phyloP scores from a whole-genome alignment of 78 protist genomes.

The Anaeramoeba flamelloides region DNA sequence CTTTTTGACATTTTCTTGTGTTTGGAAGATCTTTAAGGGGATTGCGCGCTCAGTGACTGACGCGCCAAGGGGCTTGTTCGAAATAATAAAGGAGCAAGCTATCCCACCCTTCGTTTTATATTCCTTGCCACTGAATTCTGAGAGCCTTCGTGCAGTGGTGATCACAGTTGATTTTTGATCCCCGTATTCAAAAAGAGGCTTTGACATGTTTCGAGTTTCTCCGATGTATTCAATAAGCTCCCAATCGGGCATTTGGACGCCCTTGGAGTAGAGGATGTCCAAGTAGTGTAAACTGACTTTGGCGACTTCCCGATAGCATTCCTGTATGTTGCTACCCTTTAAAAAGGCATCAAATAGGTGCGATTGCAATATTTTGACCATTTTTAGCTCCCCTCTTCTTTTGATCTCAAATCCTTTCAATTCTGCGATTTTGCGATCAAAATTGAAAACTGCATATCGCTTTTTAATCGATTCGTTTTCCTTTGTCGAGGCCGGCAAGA shows the following conservation, averaged over 20 bases:
- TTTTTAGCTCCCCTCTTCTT: constrained; percentile 91
- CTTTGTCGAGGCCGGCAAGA: constrained; percentile 86
- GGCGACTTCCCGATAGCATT: constrained; percentile 67
- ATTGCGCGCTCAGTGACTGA: constrained; percentile 87
- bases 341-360: constrained; percentile 42
- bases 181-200: constrained; percentile 66
- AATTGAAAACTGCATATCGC: constrained; percentile 87
- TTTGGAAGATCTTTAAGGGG: constrained; percentile 69
- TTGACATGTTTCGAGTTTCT: constrained; percentile 66
- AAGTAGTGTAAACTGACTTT: constrained; percentile 66
- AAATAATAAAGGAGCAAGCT: constrained; percentile 57
- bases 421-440: constrained; percentile 74
- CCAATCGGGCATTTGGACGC: constrained; percentile 38
- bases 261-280: constrained; percentile 62
- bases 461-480: constrained; percentile 37
- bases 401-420: constrained; percentile 97
- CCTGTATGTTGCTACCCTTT: constrained; percentile 50
- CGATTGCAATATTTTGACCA: constrained; percentile 86
- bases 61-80: constrained; percentile 56
- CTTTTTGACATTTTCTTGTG: constrained; percentile 16
- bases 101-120: constrained; percentile 82
- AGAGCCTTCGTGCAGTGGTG: constrained; percentile 50
- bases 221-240: constrained; percentile 65
- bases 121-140: constrained; percentile 67
- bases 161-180: constrained; percentile 40